Percentiles rank a stretch among this genome's conserved stretches.
These are phyloP conservation scores for Candida silvicultrix DNA, from an alignment of 805 yeast genomes.

Conservation along the genomic window DNA sequence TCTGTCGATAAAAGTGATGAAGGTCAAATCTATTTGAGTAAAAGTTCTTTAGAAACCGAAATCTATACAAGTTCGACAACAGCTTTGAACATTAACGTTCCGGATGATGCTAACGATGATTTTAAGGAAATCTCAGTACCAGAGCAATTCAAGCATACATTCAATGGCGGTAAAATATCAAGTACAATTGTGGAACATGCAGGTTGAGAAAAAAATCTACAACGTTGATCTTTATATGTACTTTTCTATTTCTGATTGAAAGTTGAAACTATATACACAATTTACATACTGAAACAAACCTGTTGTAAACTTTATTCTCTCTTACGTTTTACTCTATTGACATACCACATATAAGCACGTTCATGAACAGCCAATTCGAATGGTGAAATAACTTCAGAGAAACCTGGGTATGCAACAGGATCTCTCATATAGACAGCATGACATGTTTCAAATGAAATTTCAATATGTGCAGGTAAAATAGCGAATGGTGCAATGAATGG, in stretches of 20 bases:
- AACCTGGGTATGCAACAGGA: slow-evolving; percentile 96
- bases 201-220: slow-evolving; percentile 33
- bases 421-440: slow-evolving; percentile 96
- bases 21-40: slow-evolving; percentile 73
- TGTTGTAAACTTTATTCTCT: slow-evolving; percentile 5
- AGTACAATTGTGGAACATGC: slow-evolving; percentile 79
- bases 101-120: slow-evolving; percentile 65
- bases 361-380: slow-evolving; percentile 77
- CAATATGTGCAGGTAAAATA: slow-evolving; percentile 85
- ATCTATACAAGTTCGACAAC: slow-evolving; percentile 82
- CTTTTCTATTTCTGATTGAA: too few species aligned
- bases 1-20: slow-evolving; percentile 85
- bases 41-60: slow-evolving; percentile 66
- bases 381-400: slow-evolving; percentile 92
- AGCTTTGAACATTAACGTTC: slow-evolving; percentile 78
- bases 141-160: slow-evolving; percentile 81
- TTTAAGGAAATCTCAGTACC: slow-evolving; percentile 79
- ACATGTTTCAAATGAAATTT: slow-evolving; percentile 84
- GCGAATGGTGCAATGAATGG: slow-evolving; percentile 92
- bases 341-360: slow-evolving; percentile 92
- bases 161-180: slow-evolving; percentile 53
- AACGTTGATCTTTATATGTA: too few species aligned
- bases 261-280: slow-evolving; percentile 11
- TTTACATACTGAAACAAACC: background rate
- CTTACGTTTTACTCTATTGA: slow-evolving; percentile 52